A percentile compares a stretch with the other conserved stretches of the same genome.
These are phyloP conservation scores for Postia placenta DNA, from an alignment of 768 basidiomycete genomes.

Conservation along the genomic window DNA sequence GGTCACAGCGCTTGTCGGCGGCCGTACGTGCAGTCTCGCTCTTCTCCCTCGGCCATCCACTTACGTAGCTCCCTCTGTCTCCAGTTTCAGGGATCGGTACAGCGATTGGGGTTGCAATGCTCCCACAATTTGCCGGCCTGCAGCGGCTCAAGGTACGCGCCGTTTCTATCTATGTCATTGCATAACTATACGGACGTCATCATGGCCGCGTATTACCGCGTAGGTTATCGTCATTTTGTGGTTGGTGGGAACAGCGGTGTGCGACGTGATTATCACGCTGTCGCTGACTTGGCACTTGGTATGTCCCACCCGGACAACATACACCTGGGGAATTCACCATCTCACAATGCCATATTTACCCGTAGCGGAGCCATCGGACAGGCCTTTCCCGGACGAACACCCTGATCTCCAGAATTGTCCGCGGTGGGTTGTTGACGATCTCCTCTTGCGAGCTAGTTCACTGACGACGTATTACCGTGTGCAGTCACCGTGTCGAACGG, in stretches of 20 bases:
- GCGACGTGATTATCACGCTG: conserved; percentile 33
- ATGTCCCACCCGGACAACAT: no score
- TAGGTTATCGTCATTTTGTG: conserved; percentile 24
- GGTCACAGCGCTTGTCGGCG: neutral
- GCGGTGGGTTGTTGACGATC: no score
- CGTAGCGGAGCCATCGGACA: conserved; percentile 31
- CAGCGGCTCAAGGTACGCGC: conserved; percentile 14
- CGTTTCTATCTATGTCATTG: neutral
- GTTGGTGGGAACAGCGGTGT: conserved; percentile 28
- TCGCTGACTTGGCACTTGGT: conserved; percentile 34
- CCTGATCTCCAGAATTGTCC: conserved; percentile 25
- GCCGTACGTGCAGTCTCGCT: neutral
- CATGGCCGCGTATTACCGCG: no score
- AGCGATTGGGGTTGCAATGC: conserved; percentile 10
- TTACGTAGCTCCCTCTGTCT: neutral
- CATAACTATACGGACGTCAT: no score
- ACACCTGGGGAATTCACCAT: no score
- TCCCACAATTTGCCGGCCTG: conserved; percentile 21
- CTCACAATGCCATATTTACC: no score
- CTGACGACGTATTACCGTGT: neutral
- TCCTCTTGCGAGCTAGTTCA: neutral
- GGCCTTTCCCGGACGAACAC: conserved; percentile 23
- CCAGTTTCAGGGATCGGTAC: conserved; percentile 4
- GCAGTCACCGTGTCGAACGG: conserved; percentile 29
- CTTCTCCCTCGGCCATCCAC: neutral